Base-by-base conservation (phyloP, 2,329 filamentous ascomycete genomes). In the Stagonosporopsis tanaceti region DNA sequence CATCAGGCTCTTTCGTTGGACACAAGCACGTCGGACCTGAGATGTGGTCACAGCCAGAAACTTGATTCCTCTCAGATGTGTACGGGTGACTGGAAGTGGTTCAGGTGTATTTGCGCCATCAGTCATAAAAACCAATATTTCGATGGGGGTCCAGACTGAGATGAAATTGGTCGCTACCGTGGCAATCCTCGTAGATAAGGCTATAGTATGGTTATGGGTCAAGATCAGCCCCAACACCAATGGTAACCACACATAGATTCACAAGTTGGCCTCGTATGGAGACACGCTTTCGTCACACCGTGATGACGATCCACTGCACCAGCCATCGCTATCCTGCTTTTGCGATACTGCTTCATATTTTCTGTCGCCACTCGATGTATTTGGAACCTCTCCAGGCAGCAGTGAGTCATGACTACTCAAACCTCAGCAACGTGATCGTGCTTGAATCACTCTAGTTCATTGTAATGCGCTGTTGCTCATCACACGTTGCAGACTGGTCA, bases 401-500 rank as follows among this genome's bases (percentile, higher is more conserved):
- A 59, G 57, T 56, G 57, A 46, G 51, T 59, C 52, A 59, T 53
- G 52, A 38, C 52, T 52, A 32, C 38, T 50, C 14, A 15, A 9
- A 38, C 34, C n/a, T 37, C 32, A 32, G 14, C 51, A 50, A 46
- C 25, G 52, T 59, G 51, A 47, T 44, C 47, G 44, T 14, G 27
- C 38, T 48, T 53, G 48, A 50, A 57, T 55, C 47, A 55, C 42
- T 45, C 52, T 52, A 59, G 47, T 44, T 50, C 38, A 44, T 35
- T 25, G 15, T 32, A 32, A 52, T 45, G 48, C 44, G 48, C 44
- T 32, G 44, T 48, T 32, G 34, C 32, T 45, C 39, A 40, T 24
- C 27, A 52, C 27, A 48, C 34, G 27, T 60, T 61, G 58, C 53
- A 50, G 40, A 45, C 50, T 25, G 39, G 47, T 68, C 71, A 67